Conservation (phyloP, 1,139 yeast species). For the Blastobotrys serpentis region DNA sequence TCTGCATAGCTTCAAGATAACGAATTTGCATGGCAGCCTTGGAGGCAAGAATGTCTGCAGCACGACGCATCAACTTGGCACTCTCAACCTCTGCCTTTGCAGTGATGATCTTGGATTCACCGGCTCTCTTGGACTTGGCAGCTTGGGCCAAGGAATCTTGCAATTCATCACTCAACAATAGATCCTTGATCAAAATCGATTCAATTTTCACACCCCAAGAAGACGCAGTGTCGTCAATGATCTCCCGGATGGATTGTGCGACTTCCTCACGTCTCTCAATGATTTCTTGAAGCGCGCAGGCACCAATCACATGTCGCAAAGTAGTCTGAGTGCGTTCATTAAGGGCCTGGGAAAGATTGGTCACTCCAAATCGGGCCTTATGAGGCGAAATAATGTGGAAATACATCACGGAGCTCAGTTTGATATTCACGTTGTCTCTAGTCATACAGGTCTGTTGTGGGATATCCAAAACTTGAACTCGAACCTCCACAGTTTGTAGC, state of each 20-base stretch:
- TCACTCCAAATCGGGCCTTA: conserved; percentile 61
- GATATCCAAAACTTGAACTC: conserved; percentile 61
- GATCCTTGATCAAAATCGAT: conserved; percentile 67
- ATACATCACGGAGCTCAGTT: conserved; percentile 65
- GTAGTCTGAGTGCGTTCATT: conserved; percentile 74
- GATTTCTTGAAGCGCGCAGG: conserved; percentile 66
- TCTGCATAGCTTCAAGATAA: conserved; percentile 77
- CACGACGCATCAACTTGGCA: conserved; percentile 75
- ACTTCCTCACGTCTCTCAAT: conserved; percentile 74
- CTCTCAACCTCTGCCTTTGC: conserved; percentile 77
- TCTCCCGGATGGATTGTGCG: conserved; percentile 62
- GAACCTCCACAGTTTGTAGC: conserved; percentile 53
- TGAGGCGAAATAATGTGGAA: conserved; percentile 70
- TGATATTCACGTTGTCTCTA: conserved; percentile 63
- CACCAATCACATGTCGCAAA: conserved; percentile 69
- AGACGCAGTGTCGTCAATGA: conserved; percentile 61
- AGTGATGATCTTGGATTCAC: conserved; percentile 73
- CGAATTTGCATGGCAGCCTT: conserved; percentile 80
- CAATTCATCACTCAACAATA: conserved; percentile 56
- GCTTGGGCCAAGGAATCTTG: conserved; percentile 68
- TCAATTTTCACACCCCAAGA: conserved; percentile 76
- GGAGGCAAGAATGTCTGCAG: conserved; percentile 73
- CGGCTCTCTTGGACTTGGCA: conserved; percentile 73
- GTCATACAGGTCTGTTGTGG: conserved; percentile 71
- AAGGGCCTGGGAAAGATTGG: conserved; percentile 57